A percentile compares a stretch with the other conserved stretches of the same genome.
Evolutionary conservation across 1,139 yeast species (phyloP).

Genomic region (Suhomyces bribrorum): DNA sequence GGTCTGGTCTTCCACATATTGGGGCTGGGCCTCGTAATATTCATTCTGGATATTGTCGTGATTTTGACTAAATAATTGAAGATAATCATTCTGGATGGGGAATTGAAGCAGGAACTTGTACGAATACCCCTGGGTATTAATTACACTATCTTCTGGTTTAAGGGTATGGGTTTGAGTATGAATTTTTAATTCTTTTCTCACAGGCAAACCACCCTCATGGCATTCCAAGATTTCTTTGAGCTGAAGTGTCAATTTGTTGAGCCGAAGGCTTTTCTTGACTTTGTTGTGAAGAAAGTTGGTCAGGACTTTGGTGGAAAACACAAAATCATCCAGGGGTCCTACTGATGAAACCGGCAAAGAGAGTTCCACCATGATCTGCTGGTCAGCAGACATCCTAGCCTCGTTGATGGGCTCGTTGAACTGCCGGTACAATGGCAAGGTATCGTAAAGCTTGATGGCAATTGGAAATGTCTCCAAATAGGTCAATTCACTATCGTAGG

Average conservation of each 20-base stretch:
- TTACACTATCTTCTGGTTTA: slow-evolving; percentile 19
- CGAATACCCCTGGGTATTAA: slow-evolving; percentile 35
- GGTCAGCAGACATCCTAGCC: slow-evolving; percentile 39
- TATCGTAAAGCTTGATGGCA: slow-evolving; percentile 50
- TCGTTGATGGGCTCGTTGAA: slow-evolving; percentile 52
- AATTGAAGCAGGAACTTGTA: slow-evolving; percentile 32
- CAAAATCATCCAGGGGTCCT: slow-evolving; percentile 52
- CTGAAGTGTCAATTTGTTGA: slow-evolving; percentile 50
- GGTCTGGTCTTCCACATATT: slow-evolving; percentile 11
- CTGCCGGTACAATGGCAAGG: slow-evolving; percentile 55
- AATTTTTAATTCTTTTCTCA: slow-evolving; percentile 35
- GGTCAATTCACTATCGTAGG: slow-evolving; percentile 32
- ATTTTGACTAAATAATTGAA: slow-evolving; percentile 24
- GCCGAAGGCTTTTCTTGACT: slow-evolving; percentile 37
- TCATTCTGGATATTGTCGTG: slow-evolving; percentile 5
- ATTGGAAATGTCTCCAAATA: slow-evolving; percentile 46
- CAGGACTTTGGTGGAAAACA: slow-evolving; percentile 38
- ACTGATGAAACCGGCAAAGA: slow-evolving; percentile 48
- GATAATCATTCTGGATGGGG: slow-evolving; percentile 42
- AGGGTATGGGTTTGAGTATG: slow-evolving; percentile 31
- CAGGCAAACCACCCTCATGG: slow-evolving; percentile 51
- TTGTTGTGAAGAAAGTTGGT: slow-evolving; percentile 39
- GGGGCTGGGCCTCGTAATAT: slow-evolving; percentile 7
- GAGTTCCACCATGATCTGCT: slow-evolving; percentile 44
- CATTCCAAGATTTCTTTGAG: slow-evolving; percentile 52